Percentiles rank a stretch among this genome's conserved stretches.
Evolutionary conservation across 805 yeast species (phyloP).

Genomic region (Yarrowia sp.): DNA sequence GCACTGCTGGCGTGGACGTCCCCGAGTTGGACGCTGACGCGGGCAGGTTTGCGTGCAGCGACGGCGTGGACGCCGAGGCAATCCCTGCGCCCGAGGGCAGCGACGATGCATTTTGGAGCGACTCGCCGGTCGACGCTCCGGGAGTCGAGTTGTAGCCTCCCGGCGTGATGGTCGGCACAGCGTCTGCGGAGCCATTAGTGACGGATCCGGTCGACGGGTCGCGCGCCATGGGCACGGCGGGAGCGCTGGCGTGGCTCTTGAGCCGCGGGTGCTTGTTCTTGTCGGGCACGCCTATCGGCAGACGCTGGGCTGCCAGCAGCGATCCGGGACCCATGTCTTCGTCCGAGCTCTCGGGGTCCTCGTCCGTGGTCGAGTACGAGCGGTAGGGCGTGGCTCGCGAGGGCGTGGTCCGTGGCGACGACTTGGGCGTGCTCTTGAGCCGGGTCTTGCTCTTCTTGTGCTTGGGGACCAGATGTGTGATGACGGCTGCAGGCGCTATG

Average conservation of each 20-base stretch:
- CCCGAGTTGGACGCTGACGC: slow-evolving; percentile 11
- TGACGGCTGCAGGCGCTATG: slow-evolving; percentile 1
- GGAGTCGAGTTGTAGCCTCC: slow-evolving; percentile 12
- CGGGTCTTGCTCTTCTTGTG: slow-evolving; percentile 11
- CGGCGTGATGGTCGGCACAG: background rate
- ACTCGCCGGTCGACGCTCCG: background rate
- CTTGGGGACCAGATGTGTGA: slow-evolving; percentile 13
- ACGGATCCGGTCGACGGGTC: background rate
- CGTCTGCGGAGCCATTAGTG: background rate
- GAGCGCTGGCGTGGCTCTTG: slow-evolving; percentile 18
- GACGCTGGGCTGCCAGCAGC: slow-evolving; percentile 1
- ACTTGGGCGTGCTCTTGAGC: slow-evolving; percentile 12
- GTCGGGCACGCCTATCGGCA: slow-evolving; percentile 20
- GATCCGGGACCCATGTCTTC: slow-evolving; percentile 15
- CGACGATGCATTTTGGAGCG: background rate
- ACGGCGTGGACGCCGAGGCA: background rate
- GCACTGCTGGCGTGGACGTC: background rate
- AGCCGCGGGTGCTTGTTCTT: slow-evolving; percentile 4
- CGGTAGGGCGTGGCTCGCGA: background rate
- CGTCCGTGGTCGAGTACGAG: slow-evolving; percentile 23
- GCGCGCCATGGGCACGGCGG: slow-evolving; percentile 9
- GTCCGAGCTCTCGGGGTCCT: slow-evolving; percentile 24
- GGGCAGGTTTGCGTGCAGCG: background rate
- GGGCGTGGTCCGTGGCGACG: background rate
- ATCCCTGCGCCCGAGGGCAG: background rate